These are phyloP conservation scores for Cladorrhinum sp. DNA, from an alignment of 2,329 filamentous ascomycete species.

Conservation along the genomic window DNA sequence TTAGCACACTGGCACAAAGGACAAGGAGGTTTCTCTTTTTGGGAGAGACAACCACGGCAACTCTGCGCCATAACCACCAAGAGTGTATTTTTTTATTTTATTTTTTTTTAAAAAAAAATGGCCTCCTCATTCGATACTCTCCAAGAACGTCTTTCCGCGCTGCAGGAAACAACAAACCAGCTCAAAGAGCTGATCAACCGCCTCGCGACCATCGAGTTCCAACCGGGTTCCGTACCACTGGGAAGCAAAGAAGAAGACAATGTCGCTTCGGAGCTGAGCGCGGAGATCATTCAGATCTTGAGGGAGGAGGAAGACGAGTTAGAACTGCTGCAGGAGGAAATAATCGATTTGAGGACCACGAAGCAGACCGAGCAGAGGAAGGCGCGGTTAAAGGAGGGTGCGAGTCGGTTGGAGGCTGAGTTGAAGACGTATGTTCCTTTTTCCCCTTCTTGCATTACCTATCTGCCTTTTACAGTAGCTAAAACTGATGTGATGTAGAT, in stretches of 20 bases:
- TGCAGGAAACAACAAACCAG: conserved; percentile 60
- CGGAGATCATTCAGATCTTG: conserved; percentile 75
- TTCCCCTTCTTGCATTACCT: background rate
- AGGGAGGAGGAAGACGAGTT: conserved; percentile 80
- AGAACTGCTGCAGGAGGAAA: conserved; percentile 74
- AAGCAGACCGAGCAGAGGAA: conserved; percentile 58
- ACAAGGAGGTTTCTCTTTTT: background rate
- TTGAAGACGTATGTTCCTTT: conserved; percentile 58
- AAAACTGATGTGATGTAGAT: conserved; percentile 36
- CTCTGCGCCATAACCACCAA: too few relatives aligned
- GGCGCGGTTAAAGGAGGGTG: conserved; percentile 62
- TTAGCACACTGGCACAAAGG: background rate
- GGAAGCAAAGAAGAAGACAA: conserved; percentile 47
- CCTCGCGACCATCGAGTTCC: conserved; percentile 56
- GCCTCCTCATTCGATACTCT: conserved; percentile 52
- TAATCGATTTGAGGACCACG: conserved; percentile 62
- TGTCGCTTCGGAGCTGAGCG: conserved; percentile 67
- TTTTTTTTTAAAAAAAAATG: conserved; percentile 34
- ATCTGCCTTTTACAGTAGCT: background rate
- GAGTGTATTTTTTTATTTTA: too few relatives aligned
- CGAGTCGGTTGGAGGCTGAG: conserved; percentile 66
- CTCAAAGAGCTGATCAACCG: conserved; percentile 58
- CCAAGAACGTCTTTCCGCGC: conserved; percentile 56
- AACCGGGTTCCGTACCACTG: conserved; percentile 55
- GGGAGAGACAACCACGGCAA: too few relatives aligned